Percentiles rank a stretch among this genome's conserved stretches.
phyloP scores from a whole-genome alignment of 1,139 yeast genomes.

The Blastobotrys capitulatus region DNA sequence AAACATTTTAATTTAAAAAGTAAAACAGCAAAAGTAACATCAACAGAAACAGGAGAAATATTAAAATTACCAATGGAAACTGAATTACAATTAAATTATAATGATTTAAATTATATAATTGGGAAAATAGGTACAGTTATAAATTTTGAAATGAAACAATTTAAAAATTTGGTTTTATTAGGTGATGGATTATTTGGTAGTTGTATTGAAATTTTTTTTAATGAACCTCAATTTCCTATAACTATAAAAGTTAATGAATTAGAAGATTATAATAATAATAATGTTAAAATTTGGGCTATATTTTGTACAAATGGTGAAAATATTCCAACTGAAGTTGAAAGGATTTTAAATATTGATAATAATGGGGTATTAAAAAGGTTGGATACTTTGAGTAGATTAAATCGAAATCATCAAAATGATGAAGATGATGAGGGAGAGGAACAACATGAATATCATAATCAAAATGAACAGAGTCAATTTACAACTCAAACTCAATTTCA shows the following conservation, averaged over 20 bases:
- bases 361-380: not conserved
- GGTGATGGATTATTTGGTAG: constrained; percentile 18
- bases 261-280: constrained; percentile 11
- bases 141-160: constrained; percentile 29
- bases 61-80: constrained; percentile 31
- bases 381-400: too few relatives aligned
- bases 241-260: constrained; percentile 17
- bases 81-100: constrained; percentile 19
- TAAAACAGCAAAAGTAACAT: constrained; percentile 24
- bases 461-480: not conserved
- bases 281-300: constrained; percentile 16
- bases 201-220: constrained; percentile 14
- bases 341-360: not conserved
- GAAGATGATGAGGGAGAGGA: not conserved
- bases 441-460: not conserved
- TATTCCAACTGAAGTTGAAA: not conserved
- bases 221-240: constrained; percentile 27
- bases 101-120: constrained; percentile 24
- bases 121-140: constrained; percentile 20
- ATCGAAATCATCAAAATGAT: not conserved
- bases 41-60: constrained; percentile 20
- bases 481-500: not conserved
- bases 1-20: constrained; percentile 23
- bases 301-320: constrained; percentile 17
- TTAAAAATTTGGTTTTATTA: constrained; percentile 22